Evolutionary conservation across 202 grass and related monocot genomes (phyloP).

Genomic region (Elaeis oleifera): DNA sequence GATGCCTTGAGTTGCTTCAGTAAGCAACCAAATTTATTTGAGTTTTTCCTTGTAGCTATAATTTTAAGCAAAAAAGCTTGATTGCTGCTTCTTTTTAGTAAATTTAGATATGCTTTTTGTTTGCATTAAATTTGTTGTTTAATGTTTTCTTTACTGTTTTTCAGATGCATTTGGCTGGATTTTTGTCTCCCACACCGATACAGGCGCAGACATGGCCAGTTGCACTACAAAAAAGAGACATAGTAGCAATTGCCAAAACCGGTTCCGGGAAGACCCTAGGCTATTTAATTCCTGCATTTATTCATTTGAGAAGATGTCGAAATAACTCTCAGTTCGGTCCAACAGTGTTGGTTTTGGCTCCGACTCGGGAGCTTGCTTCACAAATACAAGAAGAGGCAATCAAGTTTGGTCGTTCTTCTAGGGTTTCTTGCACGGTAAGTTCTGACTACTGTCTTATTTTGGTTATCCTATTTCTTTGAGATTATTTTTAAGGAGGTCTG

Average conservation of each 20-base stretch:
- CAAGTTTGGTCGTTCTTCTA: conserved; percentile 91
- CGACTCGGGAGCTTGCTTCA: conserved; percentile 86
- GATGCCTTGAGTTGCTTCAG: conserved; percentile 80
- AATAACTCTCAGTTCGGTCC: conserved; percentile 83
- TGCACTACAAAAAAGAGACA: conserved; percentile 79
- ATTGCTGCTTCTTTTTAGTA: too few relatives aligned
- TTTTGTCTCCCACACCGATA: conserved; percentile 82
- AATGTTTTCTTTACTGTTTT: conserved; percentile 28
- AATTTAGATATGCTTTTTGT: too few relatives aligned
- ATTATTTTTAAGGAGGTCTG: too few relatives aligned
- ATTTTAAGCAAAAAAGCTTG: too few relatives aligned
- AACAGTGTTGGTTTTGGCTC: conserved; percentile 84
- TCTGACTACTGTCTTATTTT: conserved; percentile 17
- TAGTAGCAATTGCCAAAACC: conserved; percentile 96
- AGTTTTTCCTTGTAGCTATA: conserved; percentile 19
- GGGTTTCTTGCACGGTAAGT: conserved; percentile 89
- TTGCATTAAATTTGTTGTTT: too few relatives aligned
- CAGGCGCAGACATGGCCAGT: conserved; percentile 99
- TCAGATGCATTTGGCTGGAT: conserved; percentile 78
- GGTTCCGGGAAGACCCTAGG: conserved; percentile 97
- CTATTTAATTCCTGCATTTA: conserved; percentile 97
- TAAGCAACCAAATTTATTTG: conserved; percentile 81
- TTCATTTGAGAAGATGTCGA: conserved; percentile 70
- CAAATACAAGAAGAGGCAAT: conserved; percentile 98
- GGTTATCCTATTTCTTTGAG: conserved; percentile 10